Evolutionary conservation across 148 eudicot species (phyloP), one percentile per base, ranked within the genome.

Genomic region (Heliosperma pusillum): DNA sequence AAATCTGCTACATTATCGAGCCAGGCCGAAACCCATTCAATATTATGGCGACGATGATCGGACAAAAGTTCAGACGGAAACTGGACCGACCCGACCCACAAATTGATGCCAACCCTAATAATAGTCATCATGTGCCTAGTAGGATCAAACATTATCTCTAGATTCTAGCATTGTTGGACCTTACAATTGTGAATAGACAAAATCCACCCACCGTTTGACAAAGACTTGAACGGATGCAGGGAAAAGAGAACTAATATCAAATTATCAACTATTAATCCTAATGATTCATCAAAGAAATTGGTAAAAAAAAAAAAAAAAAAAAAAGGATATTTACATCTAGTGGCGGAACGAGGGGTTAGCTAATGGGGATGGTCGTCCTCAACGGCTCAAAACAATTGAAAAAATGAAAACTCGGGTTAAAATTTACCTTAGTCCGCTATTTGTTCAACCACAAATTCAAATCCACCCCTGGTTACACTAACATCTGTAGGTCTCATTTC

Each of bases 61-160:
- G 24, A 58, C 62, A 58, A 58, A 19, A 20, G 6, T 58, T 7
- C 5, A 25, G 62, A 58, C 9, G 5, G 25, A 58, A 58, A 58
- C 62, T 25, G 26, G 62, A 58, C 62, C 62, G 62, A 58, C 24
- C 24, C 62, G 62, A 58, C 62, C 62, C 62, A 58, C 62, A 19
- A 9, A 58, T 58, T 58, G n/a, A n/a, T n/a, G 62, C 22, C 62
- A 58, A n/a, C 25, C 62, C 62, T 58, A 58, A 20, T 58, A 58
- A 58, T 58, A 58, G 62, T 25, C 62, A 58, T 58, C 26, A 58
- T 19, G 24, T 58, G 62, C 62, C 62, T 58, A 58, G 26, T 25
- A 58, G 10, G 62, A 58, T 58, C 62, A 58, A 58, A 58, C 62
- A 58, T 19, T 58, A 20, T 58, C 62, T 58, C 62, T 58, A 58